Percentiles rank a stretch among this genome's conserved stretches.
These are phyloP conservation scores for Sindora glabra DNA, from an alignment of 306 rosid genomes.

Conservation along the genomic window DNA sequence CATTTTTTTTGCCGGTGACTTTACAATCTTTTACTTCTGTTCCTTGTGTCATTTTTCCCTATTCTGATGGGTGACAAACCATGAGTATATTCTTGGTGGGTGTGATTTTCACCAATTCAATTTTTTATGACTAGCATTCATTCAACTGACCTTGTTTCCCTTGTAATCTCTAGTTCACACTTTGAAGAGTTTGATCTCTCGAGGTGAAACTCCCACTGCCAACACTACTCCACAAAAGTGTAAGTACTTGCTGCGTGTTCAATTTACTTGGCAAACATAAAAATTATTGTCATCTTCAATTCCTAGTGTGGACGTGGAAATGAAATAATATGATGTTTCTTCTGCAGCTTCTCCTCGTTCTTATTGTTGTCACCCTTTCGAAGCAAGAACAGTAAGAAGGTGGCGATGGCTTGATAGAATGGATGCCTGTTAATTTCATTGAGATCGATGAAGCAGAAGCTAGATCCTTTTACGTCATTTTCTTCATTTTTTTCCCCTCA, in stretches of 20 bases:
- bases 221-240: slow-evolving; percentile 58
- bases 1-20: background rate
- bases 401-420: slow-evolving; percentile 32
- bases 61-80: too few relatives aligned
- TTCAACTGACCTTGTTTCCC: slow-evolving; percentile 5
- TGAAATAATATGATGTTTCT: background rate
- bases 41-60: too few relatives aligned
- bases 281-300: background rate
- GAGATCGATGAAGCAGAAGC: slow-evolving; percentile 21
- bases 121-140: background rate
- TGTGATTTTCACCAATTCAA: background rate
- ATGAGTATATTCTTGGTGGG: background rate
- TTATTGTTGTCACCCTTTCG: slow-evolving; percentile 92
- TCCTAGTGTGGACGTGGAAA: slow-evolving; percentile 9
- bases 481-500: background rate
- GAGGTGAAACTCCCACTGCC: slow-evolving; percentile 69
- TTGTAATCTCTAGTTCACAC: slow-evolving; percentile 49
- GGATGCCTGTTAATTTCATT: slow-evolving; percentile 1
- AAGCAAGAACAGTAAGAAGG: slow-evolving; percentile 68
- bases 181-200: slow-evolving; percentile 83
- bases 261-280: background rate
- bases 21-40: too few relatives aligned
- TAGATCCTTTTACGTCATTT: slow-evolving; percentile 1
- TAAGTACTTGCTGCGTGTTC: slow-evolving; percentile 33
- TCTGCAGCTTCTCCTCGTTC: slow-evolving; percentile 79